Conservation (phyloP, 2,329 filamentous ascomycete genomes). For the Pyrenophora tritici-repentis region DNA sequence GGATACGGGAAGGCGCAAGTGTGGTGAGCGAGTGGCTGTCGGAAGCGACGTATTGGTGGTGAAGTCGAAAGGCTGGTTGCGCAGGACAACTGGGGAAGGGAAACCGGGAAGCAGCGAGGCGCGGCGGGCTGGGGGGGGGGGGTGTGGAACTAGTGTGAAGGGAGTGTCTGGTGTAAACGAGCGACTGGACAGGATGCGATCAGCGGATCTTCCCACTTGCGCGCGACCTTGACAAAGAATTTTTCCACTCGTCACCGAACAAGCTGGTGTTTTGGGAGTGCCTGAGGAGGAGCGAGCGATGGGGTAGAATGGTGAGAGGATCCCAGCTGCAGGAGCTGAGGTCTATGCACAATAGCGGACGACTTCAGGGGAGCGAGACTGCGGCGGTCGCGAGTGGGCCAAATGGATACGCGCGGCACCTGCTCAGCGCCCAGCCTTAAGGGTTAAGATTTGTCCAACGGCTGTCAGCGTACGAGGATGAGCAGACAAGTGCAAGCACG, state of each 20-base stretch:
- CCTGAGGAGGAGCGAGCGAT: conserved; percentile 33
- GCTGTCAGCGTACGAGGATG: conserved; percentile 3
- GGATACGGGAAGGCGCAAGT: conserved; percentile 9
- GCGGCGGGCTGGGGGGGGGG: conserved; percentile 29
- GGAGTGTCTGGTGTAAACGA: conserved; percentile 33
- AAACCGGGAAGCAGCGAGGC: conserved; percentile 41
- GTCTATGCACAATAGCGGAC: conserved; percentile 26
- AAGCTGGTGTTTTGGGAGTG: conserved; percentile 24
- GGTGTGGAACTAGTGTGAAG: conserved; percentile 3
- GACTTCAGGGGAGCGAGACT: conserved; percentile 40
- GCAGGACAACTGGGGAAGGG: conserved; percentile 30
- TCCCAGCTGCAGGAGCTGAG: conserved; percentile 24
- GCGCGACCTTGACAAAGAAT: conserved; percentile 26
- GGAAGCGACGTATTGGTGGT: conserved; percentile 24
- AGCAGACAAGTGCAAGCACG: not conserved
- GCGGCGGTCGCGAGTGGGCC: conserved; percentile 31
- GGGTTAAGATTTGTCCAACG: conserved; percentile 8
- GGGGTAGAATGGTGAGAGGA: conserved; percentile 24
- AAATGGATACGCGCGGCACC: conserved; percentile 30
- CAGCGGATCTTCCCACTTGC: conserved; percentile 26
- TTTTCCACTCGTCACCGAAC: conserved; percentile 27
- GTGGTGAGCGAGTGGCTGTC: conserved; percentile 36
- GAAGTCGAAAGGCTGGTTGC: conserved; percentile 27
- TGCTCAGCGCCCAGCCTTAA: conserved; percentile 23
- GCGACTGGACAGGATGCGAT: conserved; percentile 34